These are phyloP conservation scores for Colletotrichum limetticola DNA, from an alignment of 2,329 filamentous ascomycete genomes.

Conservation along the genomic window DNA sequence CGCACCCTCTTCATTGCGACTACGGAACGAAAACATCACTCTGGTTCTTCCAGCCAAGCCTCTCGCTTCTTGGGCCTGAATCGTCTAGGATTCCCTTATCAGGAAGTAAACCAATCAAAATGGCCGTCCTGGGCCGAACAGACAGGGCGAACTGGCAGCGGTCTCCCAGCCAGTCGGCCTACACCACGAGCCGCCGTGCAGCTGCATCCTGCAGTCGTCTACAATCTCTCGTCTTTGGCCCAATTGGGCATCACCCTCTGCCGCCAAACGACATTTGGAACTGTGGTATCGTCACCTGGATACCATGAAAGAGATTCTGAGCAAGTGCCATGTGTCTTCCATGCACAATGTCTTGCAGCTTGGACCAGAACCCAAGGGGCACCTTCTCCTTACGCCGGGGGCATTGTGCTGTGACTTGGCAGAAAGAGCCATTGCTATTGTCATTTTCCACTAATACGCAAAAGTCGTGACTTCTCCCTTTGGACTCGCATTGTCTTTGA, in stretches of 20 bases:
- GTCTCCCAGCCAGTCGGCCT: constrained; percentile 30
- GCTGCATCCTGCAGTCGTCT: constrained; percentile 23
- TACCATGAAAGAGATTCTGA: neutral
- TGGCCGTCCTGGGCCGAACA: neutral
- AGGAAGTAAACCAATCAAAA: too few relatives aligned
- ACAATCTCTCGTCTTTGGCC: neutral
- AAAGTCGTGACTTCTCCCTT: neutral
- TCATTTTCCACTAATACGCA: neutral
- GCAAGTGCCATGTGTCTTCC: constrained; percentile 15
- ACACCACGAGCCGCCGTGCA: constrained; percentile 20
- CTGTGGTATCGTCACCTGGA: neutral
- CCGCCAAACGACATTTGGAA: neutral
- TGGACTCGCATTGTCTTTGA: neutral
- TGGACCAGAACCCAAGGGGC: neutral
- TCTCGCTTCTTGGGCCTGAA: neutral
- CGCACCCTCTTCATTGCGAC: neutral
- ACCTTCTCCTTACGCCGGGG: too few relatives aligned
- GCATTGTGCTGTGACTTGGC: neutral
- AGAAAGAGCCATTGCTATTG: neutral
- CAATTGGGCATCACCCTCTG: constrained; percentile 13
- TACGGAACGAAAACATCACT: neutral
- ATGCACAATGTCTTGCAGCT: constrained; percentile 31
- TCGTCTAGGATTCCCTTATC: too few relatives aligned
- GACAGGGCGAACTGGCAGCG: constrained; percentile 21
- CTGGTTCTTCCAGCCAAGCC: neutral